A percentile compares a stretch with the other conserved stretches of the same genome.
These are phyloP conservation scores for Trypanosoma congolense DNA, from an alignment of 208 protist genomes.

Conservation along the genomic window DNA sequence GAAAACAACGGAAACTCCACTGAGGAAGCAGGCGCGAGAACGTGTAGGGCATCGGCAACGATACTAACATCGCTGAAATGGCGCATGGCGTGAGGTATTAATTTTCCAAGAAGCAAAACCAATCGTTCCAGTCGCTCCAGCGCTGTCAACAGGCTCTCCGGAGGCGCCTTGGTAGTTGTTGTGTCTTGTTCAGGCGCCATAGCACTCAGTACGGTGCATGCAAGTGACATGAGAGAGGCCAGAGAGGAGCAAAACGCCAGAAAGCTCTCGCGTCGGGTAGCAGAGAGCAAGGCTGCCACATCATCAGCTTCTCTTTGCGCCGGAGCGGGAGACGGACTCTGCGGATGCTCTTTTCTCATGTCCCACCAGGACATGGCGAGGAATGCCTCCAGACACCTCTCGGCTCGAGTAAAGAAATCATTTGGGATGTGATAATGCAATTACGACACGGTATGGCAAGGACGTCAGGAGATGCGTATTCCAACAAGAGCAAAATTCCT, in stretches of 20 bases:
- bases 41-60: conserved; percentile 37
- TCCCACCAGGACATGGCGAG: too few relatives aligned
- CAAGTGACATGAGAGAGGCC: too few relatives aligned
- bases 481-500: conserved; percentile 41
- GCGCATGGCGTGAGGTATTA: conserved; percentile 35
- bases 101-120: conserved; percentile 30
- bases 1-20: conserved; percentile 33
- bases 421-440: conserved; percentile 28
- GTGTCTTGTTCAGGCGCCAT: neutral
- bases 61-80: conserved; percentile 26
- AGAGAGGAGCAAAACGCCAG: too few relatives aligned
- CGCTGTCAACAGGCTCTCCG: conserved; percentile 25
- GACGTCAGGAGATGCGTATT: conserved; percentile 34
- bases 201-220: neutral
- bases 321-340: too few relatives aligned
- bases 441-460: conserved; percentile 21
- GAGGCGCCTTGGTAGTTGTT: neutral
- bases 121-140: conserved; percentile 43
- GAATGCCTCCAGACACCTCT: conserved; percentile 30
- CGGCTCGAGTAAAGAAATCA: conserved; percentile 28
- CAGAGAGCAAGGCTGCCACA: too few relatives aligned
- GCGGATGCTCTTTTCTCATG: too few relatives aligned
- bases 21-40: conserved; percentile 34
- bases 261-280: too few relatives aligned
- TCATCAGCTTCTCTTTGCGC: too few relatives aligned